These are phyloP conservation scores for Nelumbo lutea DNA, from an alignment of 164 flowering plant genomes.

Conservation along the genomic window DNA sequence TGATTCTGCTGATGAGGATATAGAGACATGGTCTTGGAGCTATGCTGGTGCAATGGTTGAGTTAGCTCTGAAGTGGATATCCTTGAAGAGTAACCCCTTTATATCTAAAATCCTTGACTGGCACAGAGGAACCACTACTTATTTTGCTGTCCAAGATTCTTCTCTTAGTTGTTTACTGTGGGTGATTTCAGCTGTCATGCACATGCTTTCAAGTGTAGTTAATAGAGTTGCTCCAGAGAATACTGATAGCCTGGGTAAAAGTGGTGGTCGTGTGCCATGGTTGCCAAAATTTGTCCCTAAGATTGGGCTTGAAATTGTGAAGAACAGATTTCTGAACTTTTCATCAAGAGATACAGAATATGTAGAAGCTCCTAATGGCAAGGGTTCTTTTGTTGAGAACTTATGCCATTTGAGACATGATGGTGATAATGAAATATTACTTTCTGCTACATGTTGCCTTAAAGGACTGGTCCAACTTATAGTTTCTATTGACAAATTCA, in stretches of 20 bases:
- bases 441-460: conserved; percentile 73
- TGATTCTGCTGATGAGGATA: conserved; percentile 21
- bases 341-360: conserved; percentile 12
- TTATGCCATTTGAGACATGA: conserved; percentile 48
- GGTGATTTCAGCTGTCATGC: conserved; percentile 66
- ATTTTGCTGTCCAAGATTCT: conserved; percentile 16
- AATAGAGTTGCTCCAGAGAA: conserved; percentile 50
- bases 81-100: conserved; percentile 26
- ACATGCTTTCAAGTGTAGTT: conserved; percentile 61
- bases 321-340: conserved; percentile 39
- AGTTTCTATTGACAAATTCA: conserved; percentile 43
- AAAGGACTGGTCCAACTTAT: conserved; percentile 45
- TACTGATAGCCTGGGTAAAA: conserved; percentile 11
- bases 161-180: conserved; percentile 49
- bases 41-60: conserved; percentile 72
- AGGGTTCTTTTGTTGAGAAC: conserved; percentile 38
- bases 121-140: conserved; percentile 11
- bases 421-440: conserved; percentile 40
- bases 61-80: conserved; percentile 64
- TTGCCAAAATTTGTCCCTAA: conserved; percentile 72
- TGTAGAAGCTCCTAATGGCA: conserved; percentile 14
- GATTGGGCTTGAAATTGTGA: conserved; percentile 58
- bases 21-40: conserved; percentile 72
- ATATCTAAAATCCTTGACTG: conserved; percentile 23
- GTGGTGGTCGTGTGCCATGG: conserved; percentile 37